A percentile compares a stretch with the other conserved stretches of the same genome.
These are phyloP conservation scores for sorghum (Sorghum bicolor) DNA, from an alignment of 176 grass and related monocot genomes.

Conservation along the genomic window Sorghum_bicolor_NCBIv3 NC_012879.2:793001-793500, in stretches of 20 bases:
- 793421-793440: not conserved
- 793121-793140: slow-evolving; percentile 18
- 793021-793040: slow-evolving; percentile 45
- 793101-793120: not conserved
- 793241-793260: slow-evolving; percentile 52
- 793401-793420: not conserved
- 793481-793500: slow-evolving; percentile 29
- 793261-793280: slow-evolving; percentile 33
- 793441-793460: slow-evolving; percentile 16
- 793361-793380: slow-evolving; percentile 45
- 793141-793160: not conserved
- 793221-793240: not conserved
- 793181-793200: slow-evolving; percentile 42
- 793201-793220: slow-evolving; percentile 24
- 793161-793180: slow-evolving; percentile 45
- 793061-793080: not conserved
- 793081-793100: not conserved
- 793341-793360: not conserved
- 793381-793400: slow-evolving; percentile 37
- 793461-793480: slow-evolving; percentile 18
- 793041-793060: not conserved
- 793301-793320: slow-evolving; percentile 27
- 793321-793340: not conserved
- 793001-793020: slow-evolving; percentile 28
- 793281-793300: slow-evolving; percentile 7